Percentiles rank a stretch among this genome's conserved stretches.
phyloP scores from a whole-genome alignment of 441 rosid genomes.

The Jatropha podagrica region DNA sequence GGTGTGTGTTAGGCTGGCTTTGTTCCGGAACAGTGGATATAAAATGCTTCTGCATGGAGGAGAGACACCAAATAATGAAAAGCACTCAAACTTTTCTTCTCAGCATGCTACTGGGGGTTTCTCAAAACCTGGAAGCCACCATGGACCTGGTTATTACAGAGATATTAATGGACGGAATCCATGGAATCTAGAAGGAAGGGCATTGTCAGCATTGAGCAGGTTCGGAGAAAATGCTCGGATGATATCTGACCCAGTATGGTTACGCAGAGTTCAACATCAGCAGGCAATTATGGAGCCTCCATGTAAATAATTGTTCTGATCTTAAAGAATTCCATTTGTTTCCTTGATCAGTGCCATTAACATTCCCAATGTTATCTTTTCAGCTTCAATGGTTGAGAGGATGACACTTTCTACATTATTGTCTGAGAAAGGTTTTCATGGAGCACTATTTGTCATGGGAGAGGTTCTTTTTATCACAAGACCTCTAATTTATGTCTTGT shows the following conservation, averaged over 20 bases:
- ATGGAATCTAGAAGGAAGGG: slow-evolving; percentile 79
- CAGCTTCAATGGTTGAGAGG: slow-evolving; percentile 47
- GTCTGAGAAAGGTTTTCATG: slow-evolving; percentile 65
- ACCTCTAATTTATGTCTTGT: slow-evolving; percentile 81
- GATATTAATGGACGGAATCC: slow-evolving; percentile 36
- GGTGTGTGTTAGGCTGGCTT: slow-evolving; percentile 65
- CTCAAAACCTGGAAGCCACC: slow-evolving; percentile 30
- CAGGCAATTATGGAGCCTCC: slow-evolving; percentile 55
- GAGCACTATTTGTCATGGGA: slow-evolving; percentile 61
- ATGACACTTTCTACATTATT: slow-evolving; percentile 51
- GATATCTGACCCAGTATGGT: slow-evolving; percentile 53
- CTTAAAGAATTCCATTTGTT: slow-evolving; percentile 14
- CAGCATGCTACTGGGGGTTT: slow-evolving; percentile 32
- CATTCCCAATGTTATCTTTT: slow-evolving; percentile 16
- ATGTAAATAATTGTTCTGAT: slow-evolving; percentile 30
- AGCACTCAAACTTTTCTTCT: slow-evolving; percentile 37
- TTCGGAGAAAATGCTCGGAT: slow-evolving; percentile 79
- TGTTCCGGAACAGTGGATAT: slow-evolving; percentile 72
- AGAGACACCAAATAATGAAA: slow-evolving; percentile 63
- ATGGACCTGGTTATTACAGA: slow-evolving; percentile 28
- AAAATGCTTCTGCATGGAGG: slow-evolving; percentile 95
- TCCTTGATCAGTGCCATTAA: slow-evolving; percentile 17
- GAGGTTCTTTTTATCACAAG: slow-evolving; percentile 76
- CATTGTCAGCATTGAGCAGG: slow-evolving; percentile 72
- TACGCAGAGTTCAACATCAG: slow-evolving; percentile 62